Percentiles rank a stretch among this genome's conserved stretches.
These are phyloP conservation scores for Ramularia collo-cygni DNA, from an alignment of 2,329 filamentous ascomycete genomes.

Conservation along the genomic window DNA sequence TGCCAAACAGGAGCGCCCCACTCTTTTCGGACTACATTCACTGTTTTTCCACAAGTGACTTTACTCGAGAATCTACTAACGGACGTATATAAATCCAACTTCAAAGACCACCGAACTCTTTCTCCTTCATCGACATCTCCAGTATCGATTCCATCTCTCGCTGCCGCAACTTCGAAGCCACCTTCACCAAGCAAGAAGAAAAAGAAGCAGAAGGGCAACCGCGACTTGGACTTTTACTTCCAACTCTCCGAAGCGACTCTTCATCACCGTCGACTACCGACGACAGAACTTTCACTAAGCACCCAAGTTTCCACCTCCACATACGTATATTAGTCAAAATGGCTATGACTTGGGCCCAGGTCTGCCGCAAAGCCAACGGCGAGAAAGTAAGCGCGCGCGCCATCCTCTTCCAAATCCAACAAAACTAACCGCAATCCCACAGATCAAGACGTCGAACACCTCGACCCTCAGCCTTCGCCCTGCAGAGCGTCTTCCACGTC, in stretches of 20 bases:
- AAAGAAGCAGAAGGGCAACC: too few relatives aligned
- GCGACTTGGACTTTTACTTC: too few relatives aligned
- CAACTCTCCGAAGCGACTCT: background rate
- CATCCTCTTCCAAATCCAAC: background rate
- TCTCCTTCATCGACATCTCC: too few relatives aligned
- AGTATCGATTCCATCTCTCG: too few relatives aligned
- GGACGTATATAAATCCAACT: too few relatives aligned
- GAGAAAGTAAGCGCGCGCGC: slow-evolving; percentile 4
- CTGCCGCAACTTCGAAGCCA: too few relatives aligned
- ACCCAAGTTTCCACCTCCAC: background rate
- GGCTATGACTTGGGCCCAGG: slow-evolving; percentile 3
- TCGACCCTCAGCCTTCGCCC: background rate
- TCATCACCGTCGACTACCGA: background rate
- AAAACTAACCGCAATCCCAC: background rate
- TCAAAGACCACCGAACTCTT: too few relatives aligned
- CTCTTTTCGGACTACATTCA: too few relatives aligned
- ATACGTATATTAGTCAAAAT: background rate
- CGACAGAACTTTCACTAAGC: background rate
- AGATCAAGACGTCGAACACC: background rate
- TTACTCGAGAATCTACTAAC: too few relatives aligned
- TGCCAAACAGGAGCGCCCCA: too few relatives aligned
- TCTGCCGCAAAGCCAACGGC: slow-evolving; percentile 5
- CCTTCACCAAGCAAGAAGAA: too few relatives aligned
- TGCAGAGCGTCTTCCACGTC: background rate
- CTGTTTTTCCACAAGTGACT: too few relatives aligned